Evolutionary conservation across 2,329 filamentous ascomycete species (phyloP), one percentile per base, ranked within the genome.

Genomic region (Colletotrichum limetticola): DNA sequence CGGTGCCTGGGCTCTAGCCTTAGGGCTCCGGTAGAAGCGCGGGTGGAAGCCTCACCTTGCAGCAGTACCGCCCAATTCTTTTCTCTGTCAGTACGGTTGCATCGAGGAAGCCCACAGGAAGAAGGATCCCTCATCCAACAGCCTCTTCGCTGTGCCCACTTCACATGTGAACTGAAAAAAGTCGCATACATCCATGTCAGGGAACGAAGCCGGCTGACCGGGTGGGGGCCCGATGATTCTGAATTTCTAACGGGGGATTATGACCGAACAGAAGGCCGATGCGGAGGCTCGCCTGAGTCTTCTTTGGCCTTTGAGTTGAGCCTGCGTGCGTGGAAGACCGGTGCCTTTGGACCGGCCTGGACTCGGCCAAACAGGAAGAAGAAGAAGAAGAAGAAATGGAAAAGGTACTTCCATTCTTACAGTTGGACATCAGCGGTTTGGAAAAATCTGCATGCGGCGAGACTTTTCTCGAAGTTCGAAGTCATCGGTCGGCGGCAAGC

Each of bases 311-410:
- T 16, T 28, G 37, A 24, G 32, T 24, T n/a, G 26, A 24, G 37
- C 24, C 22, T 5, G 22, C 30, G n/a, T 55, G 49, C 46, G 28
- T 55, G 49, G 30, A 42, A 30, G 22, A 19, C 32, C 30, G 35
- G 56, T 66, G 60, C 53, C 70, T 35, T 60, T 60, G 55, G 70
- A 52, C 60, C 66, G 55, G 70, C 42, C 70, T 61, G 42, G 70
- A 70, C 60, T 65, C 46, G n/a, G 37, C 14, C 26, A 46, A 49
- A n/a, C 11, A 35, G 32, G 32, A 35, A 12, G 32, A 28, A 30
- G 26, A 22, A 24, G 24, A 8, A n/a, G 19, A 28, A 11, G 19
- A 42, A 19, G 37, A 42, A 42, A 42, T 42, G 37, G 6, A 42
- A 42, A 16, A 42, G 37, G 37, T 42, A 19, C 37, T 19, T 42